A percentile compares a stretch with the other conserved stretches of the same genome.
Evolutionary conservation across 768 basidiomycete species (phyloP).

Genomic region (Lactifluus piperatus): DNA sequence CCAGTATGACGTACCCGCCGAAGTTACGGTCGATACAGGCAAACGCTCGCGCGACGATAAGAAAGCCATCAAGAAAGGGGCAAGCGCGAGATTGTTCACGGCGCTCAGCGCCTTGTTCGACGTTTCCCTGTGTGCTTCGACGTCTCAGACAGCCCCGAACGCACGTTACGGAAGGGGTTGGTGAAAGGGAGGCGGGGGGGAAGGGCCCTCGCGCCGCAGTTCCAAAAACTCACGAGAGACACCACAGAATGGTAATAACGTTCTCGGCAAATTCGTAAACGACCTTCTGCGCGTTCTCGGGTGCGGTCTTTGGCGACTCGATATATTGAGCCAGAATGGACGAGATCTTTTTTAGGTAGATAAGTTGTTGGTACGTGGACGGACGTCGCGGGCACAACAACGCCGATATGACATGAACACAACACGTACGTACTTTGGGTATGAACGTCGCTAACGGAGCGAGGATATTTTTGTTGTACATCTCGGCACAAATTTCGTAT

Average conservation of each 20-base stretch:
- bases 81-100: conserved; percentile 70
- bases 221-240: conserved; percentile 67
- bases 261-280: conserved; percentile 88
- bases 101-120: conserved; percentile 87
- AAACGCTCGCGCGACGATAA: conserved; percentile 60
- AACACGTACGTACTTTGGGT: conserved; percentile 60
- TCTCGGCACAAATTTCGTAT: conserved; percentile 90
- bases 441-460: conserved; percentile 67
- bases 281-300: conserved; percentile 63
- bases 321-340: conserved; percentile 59
- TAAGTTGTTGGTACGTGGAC: too few relatives aligned
- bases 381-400: too few relatives aligned
- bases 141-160: conserved; percentile 23
- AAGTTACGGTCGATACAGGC: conserved; percentile 60
- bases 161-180: background rate
- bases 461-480: conserved; percentile 94
- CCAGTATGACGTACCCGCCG: conserved; percentile 52
- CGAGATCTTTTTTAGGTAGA: conserved; percentile 67
- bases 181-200: background rate
- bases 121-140: conserved; percentile 52
- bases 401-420: too few relatives aligned
- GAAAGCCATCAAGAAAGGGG: conserved; percentile 89
- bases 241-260: conserved; percentile 89
- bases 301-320: conserved; percentile 46
- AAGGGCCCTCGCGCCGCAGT: too few relatives aligned